Evolutionary conservation across 441 rosid genomes (phyloP).

Genomic region (Mallotus repandus): DNA sequence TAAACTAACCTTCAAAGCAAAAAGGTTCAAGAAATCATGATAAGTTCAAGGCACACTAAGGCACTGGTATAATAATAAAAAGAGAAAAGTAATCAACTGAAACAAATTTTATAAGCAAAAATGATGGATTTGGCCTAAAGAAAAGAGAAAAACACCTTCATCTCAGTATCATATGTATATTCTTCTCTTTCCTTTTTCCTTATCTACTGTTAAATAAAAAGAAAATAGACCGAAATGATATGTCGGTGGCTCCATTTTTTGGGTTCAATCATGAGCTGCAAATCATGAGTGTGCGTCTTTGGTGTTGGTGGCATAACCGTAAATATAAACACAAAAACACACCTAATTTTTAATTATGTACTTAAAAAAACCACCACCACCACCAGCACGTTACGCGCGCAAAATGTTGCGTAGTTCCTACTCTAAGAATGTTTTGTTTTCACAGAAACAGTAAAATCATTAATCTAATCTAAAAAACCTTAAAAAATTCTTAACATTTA

Average conservation of each 20-base stretch:
- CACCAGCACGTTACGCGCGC: neutral
- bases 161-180: no score
- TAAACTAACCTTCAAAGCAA: neutral
- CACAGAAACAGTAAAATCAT: neutral
- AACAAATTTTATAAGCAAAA: no score
- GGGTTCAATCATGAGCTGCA: conserved; percentile 2
- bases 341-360: no score
- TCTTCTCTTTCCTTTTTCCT: no score
- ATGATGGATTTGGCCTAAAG: no score
- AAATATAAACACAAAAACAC: neutral
- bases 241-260: conserved; percentile 17
- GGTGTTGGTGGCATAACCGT: conserved; percentile 14
- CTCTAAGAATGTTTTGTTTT: conserved; percentile 35
- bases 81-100: no score
- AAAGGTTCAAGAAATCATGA: neutral
- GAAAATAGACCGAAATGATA: neutral
- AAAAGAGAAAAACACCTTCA: no score
- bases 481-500: no score
- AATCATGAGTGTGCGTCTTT: conserved; percentile 20
- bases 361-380: no score
- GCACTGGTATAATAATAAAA: no score
- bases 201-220: neutral
- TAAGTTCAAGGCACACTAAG: no score
- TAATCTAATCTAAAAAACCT: neutral
- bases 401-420: conserved; percentile 22